Conservation (phyloP, 2,329 filamentous ascomycete species). For the Aspergillus caelatus region DNA sequence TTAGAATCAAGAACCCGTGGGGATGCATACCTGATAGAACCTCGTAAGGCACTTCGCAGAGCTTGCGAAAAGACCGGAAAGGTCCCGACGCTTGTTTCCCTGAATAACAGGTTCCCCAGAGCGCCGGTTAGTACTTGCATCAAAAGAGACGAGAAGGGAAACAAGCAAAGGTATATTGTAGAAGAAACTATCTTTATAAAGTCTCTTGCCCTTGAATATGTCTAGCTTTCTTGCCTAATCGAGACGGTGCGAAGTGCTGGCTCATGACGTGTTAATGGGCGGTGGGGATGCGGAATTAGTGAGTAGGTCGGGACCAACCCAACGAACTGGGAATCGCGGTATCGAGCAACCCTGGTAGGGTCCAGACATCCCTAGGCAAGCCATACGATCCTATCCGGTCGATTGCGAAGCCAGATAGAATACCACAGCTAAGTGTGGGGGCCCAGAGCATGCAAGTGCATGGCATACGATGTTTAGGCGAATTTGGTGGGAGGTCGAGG, state of each 20-base stretch:
- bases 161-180: not conserved
- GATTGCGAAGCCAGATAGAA: not conserved
- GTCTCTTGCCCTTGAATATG: not conserved
- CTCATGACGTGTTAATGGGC: conserved; percentile 13
- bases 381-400: not conserved
- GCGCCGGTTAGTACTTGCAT: not conserved
- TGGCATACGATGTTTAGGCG: conserved; percentile 3
- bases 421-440: not conserved
- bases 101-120: not conserved
- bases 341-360: not conserved
- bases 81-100: not conserved
- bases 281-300: conserved; percentile 13
- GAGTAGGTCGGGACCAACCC: conserved; percentile 7
- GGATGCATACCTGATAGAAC: conserved; percentile 5
- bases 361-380: not conserved
- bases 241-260: conserved; percentile 4
- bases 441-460: not conserved
- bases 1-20: not conserved
- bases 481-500: not conserved
- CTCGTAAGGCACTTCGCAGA: not conserved
- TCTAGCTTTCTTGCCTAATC: not conserved
- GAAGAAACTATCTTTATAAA: not conserved
- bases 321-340: not conserved
- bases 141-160: not conserved
- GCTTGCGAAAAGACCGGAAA: not conserved